A percentile compares a stretch with the other conserved stretches of the same genome.
phyloP scores from a whole-genome alignment of 345 rosid species.

The Brassica incana region DNA sequence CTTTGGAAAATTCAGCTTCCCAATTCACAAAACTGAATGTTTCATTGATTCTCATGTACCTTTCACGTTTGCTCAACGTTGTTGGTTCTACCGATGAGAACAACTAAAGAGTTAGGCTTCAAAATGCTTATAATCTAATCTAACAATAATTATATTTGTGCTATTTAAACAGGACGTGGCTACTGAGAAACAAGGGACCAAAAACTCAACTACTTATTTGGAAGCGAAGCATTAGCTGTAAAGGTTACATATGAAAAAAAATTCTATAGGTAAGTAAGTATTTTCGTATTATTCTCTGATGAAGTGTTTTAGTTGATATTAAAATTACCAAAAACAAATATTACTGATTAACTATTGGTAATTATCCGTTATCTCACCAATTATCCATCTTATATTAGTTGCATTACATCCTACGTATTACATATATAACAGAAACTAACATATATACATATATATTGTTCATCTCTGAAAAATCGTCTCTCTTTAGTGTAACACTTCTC shows the following conservation, averaged over 20 bases:
- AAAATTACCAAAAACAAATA: neutral
- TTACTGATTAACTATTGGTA: slow-evolving; percentile 5
- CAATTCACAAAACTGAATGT: neutral
- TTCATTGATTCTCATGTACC: slow-evolving; percentile 15
- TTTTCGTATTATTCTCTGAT: neutral
- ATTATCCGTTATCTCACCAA: neutral
- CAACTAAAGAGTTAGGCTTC: slow-evolving; percentile 26
- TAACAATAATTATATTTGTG: slow-evolving; percentile 19
- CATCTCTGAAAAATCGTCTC: neutral
- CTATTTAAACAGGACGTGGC: slow-evolving; percentile 22
- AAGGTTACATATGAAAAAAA: neutral
- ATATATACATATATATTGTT: neutral
- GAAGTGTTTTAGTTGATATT: neutral
- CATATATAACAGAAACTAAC: neutral
- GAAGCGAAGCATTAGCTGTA: slow-evolving; percentile 5
- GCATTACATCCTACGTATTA: too few species aligned
- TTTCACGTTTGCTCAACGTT: slow-evolving; percentile 21
- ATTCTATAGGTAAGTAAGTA: slow-evolving; percentile 2
- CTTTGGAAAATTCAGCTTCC: slow-evolving; percentile 12
- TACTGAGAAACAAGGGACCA: neutral
- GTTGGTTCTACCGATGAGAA: slow-evolving; percentile 23
- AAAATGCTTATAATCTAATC: slow-evolving; percentile 16
- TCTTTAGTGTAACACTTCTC: neutral
- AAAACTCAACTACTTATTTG: slow-evolving; percentile 11
- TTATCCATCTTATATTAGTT: too few species aligned